A percentile compares a stretch with the other conserved stretches of the same genome.
phyloP scores from a whole-genome alignment of 176 grass and related monocot species.

The sorghum (Sorghum bicolor) region DNA sequence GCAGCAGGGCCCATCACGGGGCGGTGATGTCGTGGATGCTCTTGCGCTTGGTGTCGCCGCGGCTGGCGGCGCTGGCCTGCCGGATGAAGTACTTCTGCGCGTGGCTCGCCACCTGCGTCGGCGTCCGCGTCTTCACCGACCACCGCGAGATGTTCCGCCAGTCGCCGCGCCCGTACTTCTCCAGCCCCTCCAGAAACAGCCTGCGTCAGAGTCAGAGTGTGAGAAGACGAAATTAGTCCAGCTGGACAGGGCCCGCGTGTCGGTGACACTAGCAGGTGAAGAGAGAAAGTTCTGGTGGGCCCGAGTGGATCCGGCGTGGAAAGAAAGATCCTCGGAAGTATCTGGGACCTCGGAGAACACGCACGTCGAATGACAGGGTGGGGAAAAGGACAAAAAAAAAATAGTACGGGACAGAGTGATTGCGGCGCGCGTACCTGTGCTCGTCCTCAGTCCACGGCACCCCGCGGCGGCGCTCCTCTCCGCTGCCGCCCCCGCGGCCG shows the following conservation, averaged over 20 bases:
- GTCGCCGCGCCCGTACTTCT: constrained; percentile 82
- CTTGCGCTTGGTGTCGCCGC: constrained; percentile 72
- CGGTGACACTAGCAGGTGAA: neutral
- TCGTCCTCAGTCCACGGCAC: constrained; percentile 91
- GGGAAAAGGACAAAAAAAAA: neutral
- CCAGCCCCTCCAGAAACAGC: constrained; percentile 71
- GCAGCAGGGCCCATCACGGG: constrained; percentile 44
- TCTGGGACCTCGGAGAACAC: constrained; percentile 25
- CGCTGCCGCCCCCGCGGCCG: neutral
- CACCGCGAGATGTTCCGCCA: constrained; percentile 93
- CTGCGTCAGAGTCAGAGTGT: no score
- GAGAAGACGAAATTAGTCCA: neutral
- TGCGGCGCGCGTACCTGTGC: constrained; percentile 45
- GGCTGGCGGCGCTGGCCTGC: constrained; percentile 43
- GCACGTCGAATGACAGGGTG: neutral
- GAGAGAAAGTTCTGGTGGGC: neutral
- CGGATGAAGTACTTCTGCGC: constrained; percentile 95
- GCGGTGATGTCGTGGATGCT: constrained; percentile 94
- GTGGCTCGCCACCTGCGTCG: constrained; percentile 91
- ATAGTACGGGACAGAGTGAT: no score
- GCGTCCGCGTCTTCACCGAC: constrained; percentile 86
- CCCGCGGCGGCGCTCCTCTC: constrained; percentile 60
- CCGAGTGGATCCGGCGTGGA: neutral
- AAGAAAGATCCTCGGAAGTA: constrained; percentile 3
- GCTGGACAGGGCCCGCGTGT: neutral